phyloP scores from a whole-genome alignment of 352 stramenopile genomes.

The Pythium dissimile region DNA sequence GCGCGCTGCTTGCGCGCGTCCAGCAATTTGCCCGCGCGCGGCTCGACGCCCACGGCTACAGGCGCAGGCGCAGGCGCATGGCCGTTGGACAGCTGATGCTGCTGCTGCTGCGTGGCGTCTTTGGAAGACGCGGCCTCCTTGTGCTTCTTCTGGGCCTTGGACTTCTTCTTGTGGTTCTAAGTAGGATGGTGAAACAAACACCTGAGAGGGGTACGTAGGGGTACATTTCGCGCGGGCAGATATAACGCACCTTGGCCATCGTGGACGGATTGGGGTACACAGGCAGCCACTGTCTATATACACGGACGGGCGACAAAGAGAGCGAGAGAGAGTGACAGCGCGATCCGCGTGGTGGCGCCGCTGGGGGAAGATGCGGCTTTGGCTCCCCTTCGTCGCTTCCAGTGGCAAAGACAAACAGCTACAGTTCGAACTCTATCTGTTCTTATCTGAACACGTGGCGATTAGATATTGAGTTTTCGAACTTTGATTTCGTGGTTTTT shows the following conservation, averaged over 20 bases:
- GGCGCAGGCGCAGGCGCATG: not conserved
- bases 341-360: too few relatives aligned
- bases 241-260: not conserved
- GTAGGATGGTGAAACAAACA: not conserved
- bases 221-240: not conserved
- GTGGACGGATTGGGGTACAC: too few relatives aligned
- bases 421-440: too few relatives aligned
- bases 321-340: too few relatives aligned
- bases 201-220: not conserved
- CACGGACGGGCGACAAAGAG: too few relatives aligned
- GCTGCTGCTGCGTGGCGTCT: not conserved
- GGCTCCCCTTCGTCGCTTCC: too few relatives aligned
- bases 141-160: conserved; percentile 55
- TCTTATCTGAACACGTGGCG: too few relatives aligned
- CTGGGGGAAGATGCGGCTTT: too few relatives aligned
- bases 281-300: too few relatives aligned
- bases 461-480: too few relatives aligned
- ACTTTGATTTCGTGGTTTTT: too few relatives aligned
- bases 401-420: too few relatives aligned
- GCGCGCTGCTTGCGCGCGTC: conserved; percentile 41
- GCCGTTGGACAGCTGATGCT: not conserved
- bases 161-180: conserved; percentile 40
- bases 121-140: conserved; percentile 21
- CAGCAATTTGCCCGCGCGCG: conserved; percentile 23
- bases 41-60: conserved; percentile 7